phyloP scores from a whole-genome alignment of 169 alveolate genomes.

The Perkinsus olseni region DNA sequence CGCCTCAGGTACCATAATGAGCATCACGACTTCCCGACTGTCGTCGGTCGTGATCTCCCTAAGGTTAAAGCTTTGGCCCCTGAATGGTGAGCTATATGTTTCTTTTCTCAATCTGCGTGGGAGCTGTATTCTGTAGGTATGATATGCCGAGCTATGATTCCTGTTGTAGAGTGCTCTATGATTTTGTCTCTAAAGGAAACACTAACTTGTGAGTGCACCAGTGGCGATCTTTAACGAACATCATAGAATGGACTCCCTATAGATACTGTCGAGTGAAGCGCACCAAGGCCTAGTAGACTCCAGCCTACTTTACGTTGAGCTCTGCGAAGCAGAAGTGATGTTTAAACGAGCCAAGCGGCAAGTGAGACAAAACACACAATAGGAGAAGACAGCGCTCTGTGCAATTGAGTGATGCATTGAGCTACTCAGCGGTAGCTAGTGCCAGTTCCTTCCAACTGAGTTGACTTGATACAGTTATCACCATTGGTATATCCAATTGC shows the following conservation, averaged over 20 bases:
- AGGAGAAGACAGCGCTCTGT: no score
- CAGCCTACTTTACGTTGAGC: no score
- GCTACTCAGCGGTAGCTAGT: no score
- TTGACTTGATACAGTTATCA: no score
- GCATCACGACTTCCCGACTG: conserved; percentile 62
- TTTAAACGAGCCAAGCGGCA: no score
- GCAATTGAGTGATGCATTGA: no score
- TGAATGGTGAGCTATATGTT: neutral
- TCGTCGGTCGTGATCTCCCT: conserved; percentile 50
- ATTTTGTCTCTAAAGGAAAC: neutral
- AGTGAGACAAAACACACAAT: no score
- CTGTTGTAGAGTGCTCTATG: conserved; percentile 13
- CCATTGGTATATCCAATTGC: no score
- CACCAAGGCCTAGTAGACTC: no score
- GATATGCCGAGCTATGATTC: conserved; percentile 26
- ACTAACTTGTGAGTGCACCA: neutral
- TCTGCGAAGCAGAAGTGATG: no score
- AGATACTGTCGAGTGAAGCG: neutral
- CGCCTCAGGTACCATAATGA: conserved; percentile 48
- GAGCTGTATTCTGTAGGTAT: conserved; percentile 41
- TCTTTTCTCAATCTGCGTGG: conserved; percentile 4
- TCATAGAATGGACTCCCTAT: no score
- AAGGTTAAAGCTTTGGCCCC: neutral
- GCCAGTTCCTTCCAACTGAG: no score
- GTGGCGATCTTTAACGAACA: neutral